phyloP scores from a whole-genome alignment of 2,329 filamentous ascomycete genomes.

The Mycosphaerella arachidis region DNA sequence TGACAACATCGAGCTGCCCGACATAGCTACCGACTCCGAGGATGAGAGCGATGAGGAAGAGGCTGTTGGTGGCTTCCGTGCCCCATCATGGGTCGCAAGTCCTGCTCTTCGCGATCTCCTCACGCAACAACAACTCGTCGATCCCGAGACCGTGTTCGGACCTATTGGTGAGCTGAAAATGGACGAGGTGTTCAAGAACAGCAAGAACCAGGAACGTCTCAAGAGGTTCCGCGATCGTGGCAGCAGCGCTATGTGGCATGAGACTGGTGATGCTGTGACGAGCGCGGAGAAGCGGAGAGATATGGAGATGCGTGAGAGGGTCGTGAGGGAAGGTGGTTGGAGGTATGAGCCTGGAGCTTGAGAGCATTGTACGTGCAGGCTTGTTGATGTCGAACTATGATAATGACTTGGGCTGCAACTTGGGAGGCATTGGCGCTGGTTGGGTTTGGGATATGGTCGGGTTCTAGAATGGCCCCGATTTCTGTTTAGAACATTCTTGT shows the following conservation, averaged over 20 bases:
- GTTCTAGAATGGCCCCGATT: background rate
- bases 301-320: conserved; percentile 69
- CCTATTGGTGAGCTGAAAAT: conserved; percentile 83
- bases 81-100: conserved; percentile 83
- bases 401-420: background rate
- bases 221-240: conserved; percentile 87
- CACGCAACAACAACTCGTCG: conserved; percentile 75
- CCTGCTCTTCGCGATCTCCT: conserved; percentile 74
- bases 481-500: background rate
- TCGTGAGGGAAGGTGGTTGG: conserved; percentile 83
- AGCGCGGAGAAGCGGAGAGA: conserved; percentile 83
- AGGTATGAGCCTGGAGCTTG: conserved; percentile 48
- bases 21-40: conserved; percentile 92
- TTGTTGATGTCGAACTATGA: background rate
- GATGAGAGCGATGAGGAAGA: conserved; percentile 66
- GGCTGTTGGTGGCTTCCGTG: conserved; percentile 48
- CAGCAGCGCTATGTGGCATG: conserved; percentile 91
- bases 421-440: background rate
- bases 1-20: conserved; percentile 85
- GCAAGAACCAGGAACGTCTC: conserved; percentile 74
- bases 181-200: conserved; percentile 82
- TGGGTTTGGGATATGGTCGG: background rate
- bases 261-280: conserved; percentile 67
- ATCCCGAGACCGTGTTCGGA: conserved; percentile 83
- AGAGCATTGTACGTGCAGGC: background rate